Evolutionary conservation across 768 basidiomycete species (phyloP).

Genomic region (Tulasnella sp.): DNA sequence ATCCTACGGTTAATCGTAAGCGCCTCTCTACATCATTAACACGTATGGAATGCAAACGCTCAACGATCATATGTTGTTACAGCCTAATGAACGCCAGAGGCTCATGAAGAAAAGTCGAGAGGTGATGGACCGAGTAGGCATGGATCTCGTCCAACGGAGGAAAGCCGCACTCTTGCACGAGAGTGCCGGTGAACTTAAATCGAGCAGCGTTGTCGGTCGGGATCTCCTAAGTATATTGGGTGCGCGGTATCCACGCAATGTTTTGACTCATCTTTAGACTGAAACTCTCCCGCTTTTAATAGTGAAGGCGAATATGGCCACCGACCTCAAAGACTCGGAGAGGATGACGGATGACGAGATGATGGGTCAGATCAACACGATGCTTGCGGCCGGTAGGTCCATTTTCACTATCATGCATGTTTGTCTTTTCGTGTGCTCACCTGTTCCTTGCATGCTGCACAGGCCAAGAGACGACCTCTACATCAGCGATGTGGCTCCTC

Average conservation of each 20-base stretch:
- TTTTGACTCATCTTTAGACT: neutral
- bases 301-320: conserved; percentile 52
- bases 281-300: conserved; percentile 25
- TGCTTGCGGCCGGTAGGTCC: conserved; percentile 26
- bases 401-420: neutral
- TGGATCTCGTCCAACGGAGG: conserved; percentile 1
- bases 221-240: conserved; percentile 10
- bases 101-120: neutral
- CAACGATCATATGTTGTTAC: neutral
- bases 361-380: conserved; percentile 36
- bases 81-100: neutral
- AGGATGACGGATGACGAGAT: conserved; percentile 54
- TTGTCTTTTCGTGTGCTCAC: conserved; percentile 30
- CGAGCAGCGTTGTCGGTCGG: neutral
- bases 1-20: conserved; percentile 2
- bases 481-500: conserved; percentile 5
- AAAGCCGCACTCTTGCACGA: neutral
- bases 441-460: conserved; percentile 51
- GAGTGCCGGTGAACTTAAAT: neutral
- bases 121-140: neutral
- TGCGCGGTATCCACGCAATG: neutral
- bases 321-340: conserved; percentile 45
- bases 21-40: neutral
- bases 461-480: conserved; percentile 44
- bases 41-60: neutral